A percentile compares a stretch with the other conserved stretches of the same genome.
These are phyloP conservation scores for Kodamaea sagamina DNA, from an alignment of 805 yeast genomes.

Conservation along the genomic window DNA sequence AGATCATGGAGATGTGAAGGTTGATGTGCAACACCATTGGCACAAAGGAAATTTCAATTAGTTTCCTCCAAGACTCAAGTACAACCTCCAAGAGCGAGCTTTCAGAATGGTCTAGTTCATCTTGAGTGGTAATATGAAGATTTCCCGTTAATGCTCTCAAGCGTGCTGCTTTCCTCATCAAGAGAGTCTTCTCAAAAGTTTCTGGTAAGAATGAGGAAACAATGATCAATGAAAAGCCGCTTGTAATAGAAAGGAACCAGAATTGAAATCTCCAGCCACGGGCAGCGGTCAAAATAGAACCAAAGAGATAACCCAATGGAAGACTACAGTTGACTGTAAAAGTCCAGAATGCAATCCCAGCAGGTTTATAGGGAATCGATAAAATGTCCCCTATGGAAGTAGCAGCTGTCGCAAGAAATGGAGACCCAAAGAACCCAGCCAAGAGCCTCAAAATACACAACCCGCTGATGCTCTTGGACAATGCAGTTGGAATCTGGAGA, in stretches of 20 bases:
- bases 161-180: conserved; percentile 49
- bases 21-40: conserved; percentile 59
- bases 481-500: conserved; percentile 59
- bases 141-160: conserved; percentile 52
- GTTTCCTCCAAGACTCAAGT: conserved; percentile 45
- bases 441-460: conserved; percentile 53
- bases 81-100: conserved; percentile 19
- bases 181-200: conserved; percentile 47
- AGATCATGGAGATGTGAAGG: conserved; percentile 51
- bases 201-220: conserved; percentile 48
- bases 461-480: conserved; percentile 51
- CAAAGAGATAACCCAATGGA: conserved; percentile 55
- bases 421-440: conserved; percentile 57
- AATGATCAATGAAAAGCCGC: conserved; percentile 38
- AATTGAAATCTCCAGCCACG: conserved; percentile 56
- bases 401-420: conserved; percentile 48
- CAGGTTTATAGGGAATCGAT: conserved; percentile 42
- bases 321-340: conserved; percentile 58
- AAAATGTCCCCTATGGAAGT: conserved; percentile 57
- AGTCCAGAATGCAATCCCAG: conserved; percentile 54
- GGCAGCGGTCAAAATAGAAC: conserved; percentile 44
- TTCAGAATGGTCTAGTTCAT: conserved; percentile 34
- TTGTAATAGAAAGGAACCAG: conserved; percentile 49
- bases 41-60: conserved; percentile 53
- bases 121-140: conserved; percentile 41